Evolutionary conservation across 352 stramenopile genomes (phyloP).

Genomic region (Phytophthora syringae): DNA sequence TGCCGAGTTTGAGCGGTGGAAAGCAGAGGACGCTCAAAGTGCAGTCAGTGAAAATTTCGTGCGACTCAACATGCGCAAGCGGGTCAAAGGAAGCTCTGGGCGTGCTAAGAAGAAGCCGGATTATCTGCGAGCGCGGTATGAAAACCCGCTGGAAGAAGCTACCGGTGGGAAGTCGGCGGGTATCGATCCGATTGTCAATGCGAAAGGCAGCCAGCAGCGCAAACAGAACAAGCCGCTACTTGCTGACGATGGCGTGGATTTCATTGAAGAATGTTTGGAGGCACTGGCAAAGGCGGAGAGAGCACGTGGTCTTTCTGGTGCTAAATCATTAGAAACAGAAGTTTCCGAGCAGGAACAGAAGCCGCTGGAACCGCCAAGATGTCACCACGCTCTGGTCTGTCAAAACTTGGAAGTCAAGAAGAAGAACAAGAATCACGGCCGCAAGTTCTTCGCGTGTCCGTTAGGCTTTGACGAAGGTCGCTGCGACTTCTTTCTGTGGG

Average conservation of each 20-base stretch:
- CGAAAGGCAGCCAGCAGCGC: constrained; percentile 32
- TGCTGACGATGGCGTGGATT: constrained; percentile 70
- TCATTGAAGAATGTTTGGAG: constrained; percentile 83
- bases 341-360: constrained; percentile 11
- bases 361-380: constrained; percentile 51
- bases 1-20: constrained; percentile 62
- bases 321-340: constrained; percentile 1
- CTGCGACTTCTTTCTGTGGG: constrained; percentile 87
- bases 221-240: constrained; percentile 33
- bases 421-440: constrained; percentile 84
- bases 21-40: constrained; percentile 56
- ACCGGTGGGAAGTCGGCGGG: constrained; percentile 20
- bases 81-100: constrained; percentile 71
- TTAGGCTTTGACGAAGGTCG: constrained; percentile 78
- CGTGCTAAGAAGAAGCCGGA: constrained; percentile 69
- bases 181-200: constrained; percentile 28
- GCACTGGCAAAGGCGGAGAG: constrained; percentile 51
- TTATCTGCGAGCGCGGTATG: constrained; percentile 59
- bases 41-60: constrained; percentile 83
- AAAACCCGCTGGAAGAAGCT: constrained; percentile 31
- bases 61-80: constrained; percentile 79
- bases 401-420: constrained; percentile 82
- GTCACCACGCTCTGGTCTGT: constrained; percentile 68
- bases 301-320: constrained; percentile 2
- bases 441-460: constrained; percentile 76